These are phyloP conservation scores for Miscanthus lutarioriparius DNA, from an alignment of 176 grass and related monocot genomes.

Conservation along the genomic window DNA sequence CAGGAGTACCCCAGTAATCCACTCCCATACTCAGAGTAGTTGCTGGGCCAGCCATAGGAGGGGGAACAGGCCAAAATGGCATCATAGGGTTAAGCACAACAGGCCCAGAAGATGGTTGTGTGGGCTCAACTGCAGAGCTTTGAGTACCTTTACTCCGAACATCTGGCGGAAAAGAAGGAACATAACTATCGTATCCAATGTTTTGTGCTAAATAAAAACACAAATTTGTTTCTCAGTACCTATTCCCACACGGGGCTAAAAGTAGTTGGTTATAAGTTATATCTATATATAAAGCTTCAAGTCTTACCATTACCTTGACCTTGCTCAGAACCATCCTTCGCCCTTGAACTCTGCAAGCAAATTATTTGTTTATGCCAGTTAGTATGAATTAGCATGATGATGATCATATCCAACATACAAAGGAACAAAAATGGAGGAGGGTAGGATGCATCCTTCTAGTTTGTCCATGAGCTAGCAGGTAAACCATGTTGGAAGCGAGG, in stretches of 20 bases:
- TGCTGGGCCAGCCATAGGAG: slow-evolving; percentile 56
- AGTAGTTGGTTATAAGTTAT: neutral
- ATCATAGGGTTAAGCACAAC: slow-evolving; percentile 63
- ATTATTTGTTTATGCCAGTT: slow-evolving; percentile 23
- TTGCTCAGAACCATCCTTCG: slow-evolving; percentile 57
- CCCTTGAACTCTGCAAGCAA: slow-evolving; percentile 49
- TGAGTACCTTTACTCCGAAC: slow-evolving; percentile 45
- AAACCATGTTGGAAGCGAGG: slow-evolving; percentile 3
- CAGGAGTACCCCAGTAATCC: slow-evolving; percentile 60
- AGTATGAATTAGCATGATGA: slow-evolving; percentile 22
- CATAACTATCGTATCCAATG: neutral
- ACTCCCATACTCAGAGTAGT: slow-evolving; percentile 47
- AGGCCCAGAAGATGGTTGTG: slow-evolving; percentile 48
- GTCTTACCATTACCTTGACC: slow-evolving; percentile 46
- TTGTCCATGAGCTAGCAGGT: slow-evolving; percentile 20
- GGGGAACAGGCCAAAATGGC: slow-evolving; percentile 53
- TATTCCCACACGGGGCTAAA: neutral
- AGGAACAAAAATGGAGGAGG: slow-evolving; percentile 8
- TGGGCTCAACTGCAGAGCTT: slow-evolving; percentile 35
- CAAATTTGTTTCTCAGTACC: slow-evolving; percentile 11
- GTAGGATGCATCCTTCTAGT: slow-evolving; percentile 20
- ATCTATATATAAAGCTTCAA: neutral
- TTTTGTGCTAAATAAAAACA: slow-evolving; percentile 21
- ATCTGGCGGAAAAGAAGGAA: slow-evolving; percentile 37
- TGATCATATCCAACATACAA: slow-evolving; percentile 25